Base-by-base conservation (phyloP, 352 stramenopile genomes). In the Phytopythium kandeliae region DNA sequence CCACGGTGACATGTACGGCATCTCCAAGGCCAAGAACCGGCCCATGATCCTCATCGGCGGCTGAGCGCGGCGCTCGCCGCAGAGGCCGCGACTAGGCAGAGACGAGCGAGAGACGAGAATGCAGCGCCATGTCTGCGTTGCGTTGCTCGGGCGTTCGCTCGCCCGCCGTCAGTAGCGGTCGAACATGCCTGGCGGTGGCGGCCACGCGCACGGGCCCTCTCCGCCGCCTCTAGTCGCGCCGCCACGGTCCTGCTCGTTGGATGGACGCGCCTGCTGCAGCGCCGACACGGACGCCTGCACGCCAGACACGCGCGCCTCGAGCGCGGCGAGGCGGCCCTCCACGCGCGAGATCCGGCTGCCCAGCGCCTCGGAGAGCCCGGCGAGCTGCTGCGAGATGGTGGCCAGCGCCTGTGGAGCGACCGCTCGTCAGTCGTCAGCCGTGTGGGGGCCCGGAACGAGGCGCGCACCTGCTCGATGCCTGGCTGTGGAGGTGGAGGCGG, bases 31-130 rank as follows among this genome's bases (percentile, higher is more conserved):
- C 16, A 87, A 96, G 62, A 99, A 98, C 75, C 81, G 96, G 21
- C 95, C 96, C 24, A 99, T 99, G 96, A 98, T 97, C 51, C 74
- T 98, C 44, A 99, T 99, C 69, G 96, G 96, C 37, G 96, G 96
- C 35, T 99, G 44, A 49, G 26, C 21, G n/a, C n/a, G n/a, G n/a
- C n/a, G n/a, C n/a, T n/a, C n/a, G n/a, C n/a, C n/a, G n/a, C n/a
- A n/a, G n/a, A n/a, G n/a, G n/a, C n/a, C n/a, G n/a, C n/a, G n/a
- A n/a, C n/a, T n/a, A n/a, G n/a, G n/a, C n/a, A n/a, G n/a, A n/a
- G n/a, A n/a, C n/a, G n/a, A n/a, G n/a, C n/a, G n/a, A n/a, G n/a
- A n/a, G n/a, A n/a, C n/a, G n/a, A n/a, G n/a, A n/a, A n/a, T n/a
- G n/a, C n/a, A n/a, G n/a, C n/a, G n/a, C n/a, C n/a, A n/a, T n/a